Base-by-base conservation (phyloP, 2,329 filamentous ascomycete genomes). In the Polychaeton citri region DNA sequence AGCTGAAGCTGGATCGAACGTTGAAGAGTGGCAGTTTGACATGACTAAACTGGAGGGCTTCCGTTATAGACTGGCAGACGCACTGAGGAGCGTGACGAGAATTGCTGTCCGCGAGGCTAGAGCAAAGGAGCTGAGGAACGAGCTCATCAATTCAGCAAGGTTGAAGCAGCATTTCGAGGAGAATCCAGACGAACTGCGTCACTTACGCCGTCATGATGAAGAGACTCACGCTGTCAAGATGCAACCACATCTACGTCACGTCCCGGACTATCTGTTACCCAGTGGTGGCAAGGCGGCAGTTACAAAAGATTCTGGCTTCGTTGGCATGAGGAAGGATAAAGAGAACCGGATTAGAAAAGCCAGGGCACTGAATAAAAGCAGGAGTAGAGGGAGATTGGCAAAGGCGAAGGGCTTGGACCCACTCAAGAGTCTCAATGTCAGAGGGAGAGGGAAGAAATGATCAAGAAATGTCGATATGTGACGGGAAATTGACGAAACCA, bases 151-250 rank as follows among this genome's bases (percentile, higher is more conserved):
- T 64, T 88, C 81, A 45, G 88, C 96, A 54, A 95, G 94, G 61
- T 66, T 98, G 37, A 87, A 90, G 61, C 73, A 86, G 35, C 85
- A 96, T 65, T 98, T 96, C 52, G 90, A 96, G 55, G 90, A 98
- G 60, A 95, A 98, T 57, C 90, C 90, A 0, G 76, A 80, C 20
- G 88, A 96, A 54, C 64, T 96, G 44, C 74, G 76, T 24, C 85
- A 94, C 55, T 67, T 96, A 46, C 75, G 88, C 18, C 24, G 24
- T 7, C 90, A 98, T 55, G 90, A 98, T 55, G 79, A 79, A 24
- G 88, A 95, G 57, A 68, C 93, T 38, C 74, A 86, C 41, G 78
- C 86, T 17, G 84, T 87, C 10, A 69, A 83, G 40, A 77, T 86
- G 32, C 87, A 96, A 60, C 73, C 81, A 6, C 90, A 98, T 65